Conservation (phyloP, 192 early-diverging fungal genomes). For the Coemansia sp. region DNA sequence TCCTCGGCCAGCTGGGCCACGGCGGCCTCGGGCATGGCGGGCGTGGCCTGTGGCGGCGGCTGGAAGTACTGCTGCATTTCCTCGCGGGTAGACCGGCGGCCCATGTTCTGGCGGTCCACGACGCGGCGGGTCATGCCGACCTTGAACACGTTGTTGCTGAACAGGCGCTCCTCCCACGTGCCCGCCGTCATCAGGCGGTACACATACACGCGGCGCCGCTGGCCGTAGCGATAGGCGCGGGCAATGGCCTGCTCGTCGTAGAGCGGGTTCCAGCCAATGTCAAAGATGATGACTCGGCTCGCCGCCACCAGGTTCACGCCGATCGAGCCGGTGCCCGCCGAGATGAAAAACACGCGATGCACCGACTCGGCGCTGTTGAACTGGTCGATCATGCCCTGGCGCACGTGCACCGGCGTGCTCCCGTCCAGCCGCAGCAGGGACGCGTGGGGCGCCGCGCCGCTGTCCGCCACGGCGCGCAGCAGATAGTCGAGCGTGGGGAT, state of each 20-base stretch:
- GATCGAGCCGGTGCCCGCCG: conserved; percentile 53
- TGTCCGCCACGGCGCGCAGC: conserved; percentile 10
- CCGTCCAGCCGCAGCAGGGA: conserved; percentile 56
- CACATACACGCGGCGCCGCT: conserved; percentile 63
- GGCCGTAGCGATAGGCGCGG: conserved; percentile 66
- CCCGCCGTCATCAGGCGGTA: conserved; percentile 60
- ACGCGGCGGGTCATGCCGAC: conserved; percentile 61
- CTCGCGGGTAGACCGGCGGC: conserved; percentile 38
- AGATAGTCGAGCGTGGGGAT: conserved; percentile 58
- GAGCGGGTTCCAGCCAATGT: conserved; percentile 78
- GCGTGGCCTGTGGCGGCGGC: conserved; percentile 15
- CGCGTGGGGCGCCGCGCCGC: conserved; percentile 3
- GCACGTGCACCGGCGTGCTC: conserved; percentile 27
- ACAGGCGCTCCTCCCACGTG: conserved; percentile 61
- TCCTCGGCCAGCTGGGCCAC: conserved; percentile 2
- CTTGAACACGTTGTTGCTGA: conserved; percentile 70
- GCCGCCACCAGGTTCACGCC: conserved; percentile 69
- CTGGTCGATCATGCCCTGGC: conserved; percentile 59
- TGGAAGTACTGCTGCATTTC: conserved; percentile 56
- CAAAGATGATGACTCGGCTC: conserved; percentile 68
- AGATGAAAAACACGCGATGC: conserved; percentile 57
- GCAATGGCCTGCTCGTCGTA: conserved; percentile 73
- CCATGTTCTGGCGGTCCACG: conserved; percentile 59
- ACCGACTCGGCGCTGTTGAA: conserved; percentile 51
- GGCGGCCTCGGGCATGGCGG: background rate